These are phyloP conservation scores for Starmerella scarabaei DNA, from an alignment of 805 yeast genomes.

Conservation along the genomic window DNA sequence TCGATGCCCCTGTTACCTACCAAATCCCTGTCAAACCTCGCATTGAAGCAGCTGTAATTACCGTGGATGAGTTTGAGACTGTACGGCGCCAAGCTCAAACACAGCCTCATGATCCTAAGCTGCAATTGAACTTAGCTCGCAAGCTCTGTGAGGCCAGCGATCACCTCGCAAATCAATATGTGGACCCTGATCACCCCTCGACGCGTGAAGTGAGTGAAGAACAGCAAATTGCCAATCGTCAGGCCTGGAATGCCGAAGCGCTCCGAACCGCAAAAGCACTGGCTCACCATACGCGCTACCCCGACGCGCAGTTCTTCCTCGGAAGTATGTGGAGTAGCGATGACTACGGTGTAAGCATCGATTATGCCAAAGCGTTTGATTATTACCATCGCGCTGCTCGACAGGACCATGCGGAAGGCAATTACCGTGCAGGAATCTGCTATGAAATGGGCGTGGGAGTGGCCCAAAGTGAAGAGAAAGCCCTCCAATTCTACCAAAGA, in stretches of 20 bases:
- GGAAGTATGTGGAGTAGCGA: constrained; percentile 49
- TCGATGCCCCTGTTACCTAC: too few species aligned
- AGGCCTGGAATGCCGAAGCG: constrained; percentile 44
- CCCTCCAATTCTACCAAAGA: constrained; percentile 41
- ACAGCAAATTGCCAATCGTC: constrained; percentile 40
- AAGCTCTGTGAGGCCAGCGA: constrained; percentile 38
- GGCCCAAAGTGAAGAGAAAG: constrained; percentile 32
- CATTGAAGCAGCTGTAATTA: too few species aligned
- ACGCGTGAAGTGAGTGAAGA: constrained; percentile 31
- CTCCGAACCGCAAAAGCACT: constrained; percentile 47
- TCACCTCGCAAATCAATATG: constrained; percentile 24
- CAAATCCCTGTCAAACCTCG: too few species aligned
- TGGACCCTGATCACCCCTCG: constrained; percentile 32
- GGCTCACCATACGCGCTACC: constrained; percentile 32
- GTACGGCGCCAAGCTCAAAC: constrained; percentile 24
- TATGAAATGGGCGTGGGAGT: constrained; percentile 54
- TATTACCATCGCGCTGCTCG: constrained; percentile 47
- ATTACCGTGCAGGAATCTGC: constrained; percentile 59
- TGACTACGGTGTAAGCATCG: constrained; percentile 37
- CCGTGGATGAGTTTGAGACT: constrained; percentile 25
- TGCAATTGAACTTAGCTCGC: constrained; percentile 57
- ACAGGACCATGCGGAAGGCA: constrained; percentile 44
- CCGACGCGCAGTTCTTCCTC: constrained; percentile 45
- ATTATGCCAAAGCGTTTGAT: constrained; percentile 49
- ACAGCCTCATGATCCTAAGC: constrained; percentile 30